Evolutionary conservation across 352 stramenopile genomes (phyloP).

Genomic region (Phytophthora pluvialis): DNA sequence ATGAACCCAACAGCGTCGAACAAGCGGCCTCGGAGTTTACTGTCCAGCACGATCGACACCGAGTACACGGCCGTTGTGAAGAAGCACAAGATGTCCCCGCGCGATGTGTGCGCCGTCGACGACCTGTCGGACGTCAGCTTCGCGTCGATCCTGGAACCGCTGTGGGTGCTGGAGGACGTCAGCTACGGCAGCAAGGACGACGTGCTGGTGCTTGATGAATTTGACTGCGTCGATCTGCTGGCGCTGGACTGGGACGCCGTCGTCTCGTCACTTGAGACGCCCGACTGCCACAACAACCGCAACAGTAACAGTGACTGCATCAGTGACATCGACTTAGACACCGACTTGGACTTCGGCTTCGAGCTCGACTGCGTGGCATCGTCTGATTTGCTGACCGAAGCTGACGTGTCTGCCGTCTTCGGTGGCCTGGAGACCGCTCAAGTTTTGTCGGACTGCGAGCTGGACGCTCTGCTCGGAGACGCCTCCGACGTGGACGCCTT

Average conservation of each 20-base stretch:
- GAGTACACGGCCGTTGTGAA: conserved; percentile 1
- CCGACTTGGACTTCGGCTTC: background rate
- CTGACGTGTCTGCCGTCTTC: conserved; percentile 17
- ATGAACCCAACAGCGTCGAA: background rate
- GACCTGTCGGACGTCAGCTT: conserved; percentile 3
- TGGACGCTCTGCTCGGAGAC: conserved; percentile 16
- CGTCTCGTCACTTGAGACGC: background rate
- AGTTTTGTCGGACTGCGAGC: conserved; percentile 3
- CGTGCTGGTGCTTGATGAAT: conserved; percentile 5
- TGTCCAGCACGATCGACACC: background rate
- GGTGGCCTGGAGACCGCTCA: background rate
- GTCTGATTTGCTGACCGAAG: conserved; percentile 10
- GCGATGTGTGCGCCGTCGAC: conserved; percentile 11
- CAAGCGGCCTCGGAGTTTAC: conserved; percentile 16
- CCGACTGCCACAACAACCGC: background rate
- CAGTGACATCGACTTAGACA: background rate
- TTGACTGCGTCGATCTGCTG: conserved; percentile 25
- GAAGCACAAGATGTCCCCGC: conserved; percentile 32
- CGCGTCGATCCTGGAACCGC: conserved; percentile 2
- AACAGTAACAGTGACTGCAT: background rate
- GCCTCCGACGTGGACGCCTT: background rate
- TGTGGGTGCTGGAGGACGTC: conserved; percentile 6
- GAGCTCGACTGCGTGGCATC: background rate
- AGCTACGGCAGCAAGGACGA: conserved; percentile 7
- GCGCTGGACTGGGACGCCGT: conserved; percentile 25